A percentile compares a stretch with the other conserved stretches of the same genome.
phyloP scores from a whole-genome alignment of 2,329 filamentous ascomycete genomes.

The Fusarium duplospermum region DNA sequence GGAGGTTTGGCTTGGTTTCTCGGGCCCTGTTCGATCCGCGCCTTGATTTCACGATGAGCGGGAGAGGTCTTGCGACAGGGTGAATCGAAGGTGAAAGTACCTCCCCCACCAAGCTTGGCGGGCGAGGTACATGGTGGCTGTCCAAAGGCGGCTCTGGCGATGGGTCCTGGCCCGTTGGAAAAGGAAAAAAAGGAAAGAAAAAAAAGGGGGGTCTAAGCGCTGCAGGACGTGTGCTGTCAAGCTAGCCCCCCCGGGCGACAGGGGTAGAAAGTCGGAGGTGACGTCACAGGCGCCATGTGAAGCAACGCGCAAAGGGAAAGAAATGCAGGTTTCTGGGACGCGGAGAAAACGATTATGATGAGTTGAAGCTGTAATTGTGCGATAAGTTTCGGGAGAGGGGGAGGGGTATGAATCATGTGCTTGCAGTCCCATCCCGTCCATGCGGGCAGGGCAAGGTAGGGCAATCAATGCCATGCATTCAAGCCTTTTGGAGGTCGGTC shows the following conservation, averaged over 20 bases:
- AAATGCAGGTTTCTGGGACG: conserved; percentile 15
- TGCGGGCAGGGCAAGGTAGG: not conserved
- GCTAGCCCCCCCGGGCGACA: conserved; percentile 8
- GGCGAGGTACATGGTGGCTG: conserved; percentile 5
- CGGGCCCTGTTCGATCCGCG: conserved; percentile 27
- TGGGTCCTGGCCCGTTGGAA: conserved; percentile 25
- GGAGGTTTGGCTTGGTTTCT: not conserved
- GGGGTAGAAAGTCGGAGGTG: conserved; percentile 16
- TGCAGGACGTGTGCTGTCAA: conserved; percentile 28
- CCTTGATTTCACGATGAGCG: conserved; percentile 31
- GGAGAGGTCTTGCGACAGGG: conserved; percentile 12
- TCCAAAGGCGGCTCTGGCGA: conserved; percentile 2
- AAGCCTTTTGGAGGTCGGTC: not conserved
- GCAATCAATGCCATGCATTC: not conserved
- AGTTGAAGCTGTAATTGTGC: not conserved
- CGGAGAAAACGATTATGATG: conserved; percentile 6
- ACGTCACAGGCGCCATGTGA: conserved; percentile 30
- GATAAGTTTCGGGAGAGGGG: not conserved
- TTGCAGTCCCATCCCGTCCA: not conserved
- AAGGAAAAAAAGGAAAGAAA: not conserved
- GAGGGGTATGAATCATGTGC: not conserved
- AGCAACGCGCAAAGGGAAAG: not conserved
- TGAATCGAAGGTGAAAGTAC: conserved; percentile 24
- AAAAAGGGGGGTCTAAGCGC: not conserved
- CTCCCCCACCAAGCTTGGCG: not conserved